Base-by-base conservation (phyloP, 2,329 filamentous ascomycete genomes). In the Coniochaeta sp. region DNA sequence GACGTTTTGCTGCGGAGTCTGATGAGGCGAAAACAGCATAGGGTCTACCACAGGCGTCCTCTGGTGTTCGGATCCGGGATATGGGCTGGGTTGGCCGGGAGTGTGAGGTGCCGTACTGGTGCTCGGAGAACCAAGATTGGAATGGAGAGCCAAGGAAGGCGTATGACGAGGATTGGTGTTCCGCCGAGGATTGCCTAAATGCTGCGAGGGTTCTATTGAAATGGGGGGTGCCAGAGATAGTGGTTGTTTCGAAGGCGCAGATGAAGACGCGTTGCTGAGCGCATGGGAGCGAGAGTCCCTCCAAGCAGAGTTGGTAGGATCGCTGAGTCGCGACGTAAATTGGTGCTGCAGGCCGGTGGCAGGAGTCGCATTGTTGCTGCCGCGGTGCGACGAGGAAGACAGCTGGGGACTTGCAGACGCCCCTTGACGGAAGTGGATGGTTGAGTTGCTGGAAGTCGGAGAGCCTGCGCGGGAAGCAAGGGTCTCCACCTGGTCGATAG, bases 401-500 rank as follows among this genome's bases (percentile, higher is more conserved):
- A 81, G 69, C 57, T 79, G 77, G 38, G 84, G 81, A 67, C 85
- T 85, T n/a, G 80, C 75, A 16, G 80, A 81, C n/a, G 77, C 75
- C 62, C 75, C 79, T 56, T 79, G 74, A 58, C 79, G 76, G 61
- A 79, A 74, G 66, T 84, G 76, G 64, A 85, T 67, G 60, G 83
- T 81, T 31, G 85, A 81, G 61, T 80, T 76, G 72, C 81, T 82
- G 57, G 88, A 81, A 36, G 81, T 77, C 28, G 87, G 85, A 1
- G 88, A 90, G 22, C 79, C 83, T 61, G 81, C 82, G 59, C 89
- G 86, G 1, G 89, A 90, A 11, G 89, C 85, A 44, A 91, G 76
- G 55, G 84, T 85, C 74, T 93, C 91, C 33, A 93, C 84, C 73
- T 93, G 89, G 60, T 89, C 87, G 61, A 95, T 85, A 19, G 86